These are phyloP conservation scores for Trichoderma sp. DNA, from an alignment of 2,329 filamentous ascomycete genomes.

Conservation along the genomic window DNA sequence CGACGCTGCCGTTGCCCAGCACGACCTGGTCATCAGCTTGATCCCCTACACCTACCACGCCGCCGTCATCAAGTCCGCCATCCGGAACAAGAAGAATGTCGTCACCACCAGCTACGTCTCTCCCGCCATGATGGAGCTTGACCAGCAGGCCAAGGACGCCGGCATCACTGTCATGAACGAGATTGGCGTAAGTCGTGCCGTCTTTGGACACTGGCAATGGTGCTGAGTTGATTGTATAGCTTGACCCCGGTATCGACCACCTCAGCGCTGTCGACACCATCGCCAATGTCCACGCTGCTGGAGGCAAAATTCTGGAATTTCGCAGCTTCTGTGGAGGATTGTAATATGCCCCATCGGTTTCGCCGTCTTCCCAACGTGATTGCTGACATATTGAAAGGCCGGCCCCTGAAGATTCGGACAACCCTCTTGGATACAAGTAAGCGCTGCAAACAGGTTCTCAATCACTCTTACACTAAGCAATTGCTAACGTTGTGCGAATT, in stretches of 20 bases:
- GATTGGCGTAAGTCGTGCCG: constrained; percentile 69
- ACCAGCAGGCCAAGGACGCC: constrained; percentile 73
- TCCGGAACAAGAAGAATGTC: constrained; percentile 90
- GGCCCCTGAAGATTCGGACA: constrained; percentile 67
- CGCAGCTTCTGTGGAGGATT: constrained; percentile 81
- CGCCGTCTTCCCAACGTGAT: too few species aligned
- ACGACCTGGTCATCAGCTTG: constrained; percentile 74
- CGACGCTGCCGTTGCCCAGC: constrained; percentile 74
- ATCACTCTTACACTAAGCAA: accelerated
- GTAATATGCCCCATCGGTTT: too few species aligned
- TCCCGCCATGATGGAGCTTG: constrained; percentile 86
- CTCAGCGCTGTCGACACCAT: constrained; percentile 76
- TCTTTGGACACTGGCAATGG: constrained; percentile 52
- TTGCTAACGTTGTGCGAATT: neutral
- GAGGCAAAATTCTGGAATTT: constrained; percentile 82
- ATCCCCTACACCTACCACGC: constrained; percentile 93
- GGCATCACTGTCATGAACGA: constrained; percentile 98
- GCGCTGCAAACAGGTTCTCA: neutral
- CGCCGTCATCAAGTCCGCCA: constrained; percentile 86
- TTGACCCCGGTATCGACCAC: constrained; percentile 69
- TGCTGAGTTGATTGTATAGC: neutral
- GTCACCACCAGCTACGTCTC: constrained; percentile 94
- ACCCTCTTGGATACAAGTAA: constrained; percentile 83
- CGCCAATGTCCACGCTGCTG: constrained; percentile 77
- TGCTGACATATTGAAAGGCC: neutral